Percentiles rank a stretch among this genome's conserved stretches.
These are phyloP conservation scores for Diaporthe vaccinii DNA, from an alignment of 2,329 filamentous ascomycete species.

Conservation along the genomic window DNA sequence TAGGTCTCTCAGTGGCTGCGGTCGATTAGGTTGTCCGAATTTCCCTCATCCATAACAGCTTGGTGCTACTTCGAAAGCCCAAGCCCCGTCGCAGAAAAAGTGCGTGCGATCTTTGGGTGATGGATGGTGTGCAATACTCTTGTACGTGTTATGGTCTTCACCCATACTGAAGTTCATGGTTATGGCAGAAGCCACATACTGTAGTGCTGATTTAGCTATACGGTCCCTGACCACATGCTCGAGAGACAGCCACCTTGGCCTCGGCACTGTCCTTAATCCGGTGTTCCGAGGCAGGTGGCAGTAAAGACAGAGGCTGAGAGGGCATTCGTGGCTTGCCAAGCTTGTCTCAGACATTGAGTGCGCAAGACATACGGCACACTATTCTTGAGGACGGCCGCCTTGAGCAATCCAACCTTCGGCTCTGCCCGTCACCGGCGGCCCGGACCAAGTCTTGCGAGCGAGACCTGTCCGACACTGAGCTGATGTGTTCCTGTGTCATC, in stretches of 20 bases:
- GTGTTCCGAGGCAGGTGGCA: conserved; percentile 9
- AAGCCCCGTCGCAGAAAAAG: too few species aligned
- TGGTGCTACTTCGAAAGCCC: neutral
- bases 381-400: neutral
- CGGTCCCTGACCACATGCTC: neutral
- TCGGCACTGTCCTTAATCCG: neutral
- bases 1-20: neutral
- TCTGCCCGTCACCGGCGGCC: neutral
- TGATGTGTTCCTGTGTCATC: neutral
- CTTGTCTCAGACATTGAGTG: conserved; percentile 1
- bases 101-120: neutral
- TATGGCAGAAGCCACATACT: neutral
- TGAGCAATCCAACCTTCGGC: neutral
- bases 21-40: neutral
- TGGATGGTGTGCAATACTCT: neutral
- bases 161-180: neutral
- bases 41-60: neutral
- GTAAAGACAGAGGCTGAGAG: neutral
- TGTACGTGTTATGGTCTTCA: neutral
- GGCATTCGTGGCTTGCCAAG: conserved; percentile 8
- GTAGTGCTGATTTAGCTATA: neutral
- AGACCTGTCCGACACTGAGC: neutral
- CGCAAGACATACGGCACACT: neutral
- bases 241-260: neutral
- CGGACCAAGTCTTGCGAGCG: neutral